A percentile compares a stretch with the other conserved stretches of the same genome.
phyloP scores from a whole-genome alignment of 2,329 filamentous ascomycete species.

The Bertia moriformis region DNA sequence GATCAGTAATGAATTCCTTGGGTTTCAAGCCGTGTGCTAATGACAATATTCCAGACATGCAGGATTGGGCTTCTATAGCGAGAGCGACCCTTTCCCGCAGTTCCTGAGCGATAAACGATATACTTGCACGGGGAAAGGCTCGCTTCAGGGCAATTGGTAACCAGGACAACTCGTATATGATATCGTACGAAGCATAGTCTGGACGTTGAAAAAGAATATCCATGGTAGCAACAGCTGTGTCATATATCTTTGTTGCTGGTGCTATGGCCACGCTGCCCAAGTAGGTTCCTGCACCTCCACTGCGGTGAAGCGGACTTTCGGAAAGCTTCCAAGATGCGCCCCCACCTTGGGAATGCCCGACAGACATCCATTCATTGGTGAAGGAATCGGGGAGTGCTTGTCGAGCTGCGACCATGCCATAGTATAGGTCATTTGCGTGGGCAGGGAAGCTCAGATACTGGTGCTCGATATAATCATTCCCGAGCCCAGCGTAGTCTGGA shows the following conservation, averaged over 20 bases:
- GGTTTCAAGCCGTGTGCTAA: background rate
- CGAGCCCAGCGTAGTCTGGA: constrained; percentile 28
- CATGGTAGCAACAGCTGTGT: background rate
- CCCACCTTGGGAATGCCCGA: constrained; percentile 31
- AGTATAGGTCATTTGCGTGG: constrained; percentile 25
- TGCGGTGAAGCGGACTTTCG: constrained; percentile 6
- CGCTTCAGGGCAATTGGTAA: too few species aligned
- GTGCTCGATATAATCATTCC: constrained; percentile 20
- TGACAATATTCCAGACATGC: background rate
- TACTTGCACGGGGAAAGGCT: too few species aligned
- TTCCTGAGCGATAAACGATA: background rate
- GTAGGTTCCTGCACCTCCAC: too few species aligned
- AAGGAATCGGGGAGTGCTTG: constrained; percentile 20
- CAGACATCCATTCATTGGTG: constrained; percentile 21
- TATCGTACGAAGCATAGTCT: too few species aligned
- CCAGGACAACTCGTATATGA: background rate
- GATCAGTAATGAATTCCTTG: background rate
- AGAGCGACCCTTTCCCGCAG: background rate
- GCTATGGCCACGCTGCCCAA: background rate
- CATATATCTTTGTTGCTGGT: background rate
- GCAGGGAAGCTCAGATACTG: constrained; percentile 21
- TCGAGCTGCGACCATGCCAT: constrained; percentile 24
- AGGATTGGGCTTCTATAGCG: background rate
- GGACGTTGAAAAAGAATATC: too few species aligned
- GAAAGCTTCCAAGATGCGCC: constrained; percentile 23